Evolutionary conservation across 2,329 filamentous ascomycete genomes (phyloP).

Genomic region (Cytospora leucostoma): DNA sequence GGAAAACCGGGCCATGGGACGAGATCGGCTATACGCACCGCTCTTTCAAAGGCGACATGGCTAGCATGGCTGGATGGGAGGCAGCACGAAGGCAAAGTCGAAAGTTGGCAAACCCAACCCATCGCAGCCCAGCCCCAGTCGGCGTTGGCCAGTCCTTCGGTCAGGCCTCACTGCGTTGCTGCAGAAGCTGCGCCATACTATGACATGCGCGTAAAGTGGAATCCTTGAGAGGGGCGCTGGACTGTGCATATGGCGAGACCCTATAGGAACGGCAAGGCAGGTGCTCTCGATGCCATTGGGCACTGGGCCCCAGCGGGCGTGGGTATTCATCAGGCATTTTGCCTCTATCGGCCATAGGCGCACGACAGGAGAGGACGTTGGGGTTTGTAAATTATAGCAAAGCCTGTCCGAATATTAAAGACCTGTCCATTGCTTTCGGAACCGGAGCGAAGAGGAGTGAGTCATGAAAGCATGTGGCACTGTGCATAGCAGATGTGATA

Average conservation of each 20-base stretch:
- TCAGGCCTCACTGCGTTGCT: slow-evolving; percentile 29
- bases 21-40: neutral
- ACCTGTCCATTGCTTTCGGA: neutral
- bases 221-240: slow-evolving; percentile 35
- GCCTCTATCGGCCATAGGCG: slow-evolving; percentile 20
- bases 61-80: neutral
- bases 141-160: slow-evolving; percentile 7
- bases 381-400: neutral
- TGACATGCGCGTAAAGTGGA: slow-evolving; percentile 40
- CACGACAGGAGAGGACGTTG: slow-evolving; percentile 9
- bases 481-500: neutral
- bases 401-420: neutral
- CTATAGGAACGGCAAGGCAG: slow-evolving; percentile 42
- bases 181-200: slow-evolving; percentile 41
- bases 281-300: slow-evolving; percentile 41
- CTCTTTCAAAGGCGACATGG: neutral
- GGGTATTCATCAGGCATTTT: slow-evolving; percentile 8
- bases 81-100: slow-evolving; percentile 20
- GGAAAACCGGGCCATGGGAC: neutral
- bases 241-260: slow-evolving; percentile 43
- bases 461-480: slow-evolving; percentile 3
- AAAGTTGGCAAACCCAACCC: slow-evolving; percentile 14
- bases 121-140: slow-evolving; percentile 11
- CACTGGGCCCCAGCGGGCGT: slow-evolving; percentile 29
- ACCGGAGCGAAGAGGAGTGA: slow-evolving; percentile 1